phyloP scores from a whole-genome alignment of 2,329 filamentous ascomycete species.

The Botrytis byssoidea region DNA sequence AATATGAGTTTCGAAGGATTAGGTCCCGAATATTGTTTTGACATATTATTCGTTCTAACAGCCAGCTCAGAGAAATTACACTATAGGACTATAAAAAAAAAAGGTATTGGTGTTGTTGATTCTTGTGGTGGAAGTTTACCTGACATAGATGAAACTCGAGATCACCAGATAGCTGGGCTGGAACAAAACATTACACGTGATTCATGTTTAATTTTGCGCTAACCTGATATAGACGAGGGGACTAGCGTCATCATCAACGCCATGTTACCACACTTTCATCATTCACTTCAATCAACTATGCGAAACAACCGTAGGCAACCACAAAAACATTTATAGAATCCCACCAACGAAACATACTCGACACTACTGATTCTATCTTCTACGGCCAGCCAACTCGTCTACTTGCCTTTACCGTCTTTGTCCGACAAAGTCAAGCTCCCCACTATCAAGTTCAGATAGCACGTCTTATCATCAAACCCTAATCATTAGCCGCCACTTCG shows the following conservation, averaged over 20 bases:
- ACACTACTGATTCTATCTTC: background rate
- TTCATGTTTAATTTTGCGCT: background rate
- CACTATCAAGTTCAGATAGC: slow-evolving; percentile 27
- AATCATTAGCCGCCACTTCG: slow-evolving; percentile 15
- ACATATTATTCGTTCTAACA: slow-evolving; percentile 9
- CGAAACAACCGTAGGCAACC: slow-evolving; percentile 27
- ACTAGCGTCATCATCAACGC: slow-evolving; percentile 28
- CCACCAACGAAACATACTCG: background rate
- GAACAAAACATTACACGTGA: background rate
- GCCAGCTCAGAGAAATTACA: background rate
- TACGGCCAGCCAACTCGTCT: background rate
- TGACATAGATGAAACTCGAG: background rate
- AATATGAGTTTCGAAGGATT: slow-evolving; percentile 33
- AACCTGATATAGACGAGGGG: slow-evolving; percentile 9
- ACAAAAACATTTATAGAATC: slow-evolving; percentile 19
- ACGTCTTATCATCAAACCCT: slow-evolving; percentile 14
- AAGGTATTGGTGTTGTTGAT: background rate
- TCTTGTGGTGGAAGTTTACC: background rate
- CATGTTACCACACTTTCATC: slow-evolving; percentile 29
- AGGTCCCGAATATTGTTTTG: slow-evolving; percentile 34
- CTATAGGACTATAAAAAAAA: background rate
- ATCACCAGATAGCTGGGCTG: background rate
- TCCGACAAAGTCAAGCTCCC: slow-evolving; percentile 27
- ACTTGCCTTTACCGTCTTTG: slow-evolving; percentile 22
- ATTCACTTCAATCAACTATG: slow-evolving; percentile 22